These are phyloP conservation scores for sunflower (Helianthus annuus) DNA, from an alignment of 129 eudicot species.

Conservation along the genomic window DNA sequence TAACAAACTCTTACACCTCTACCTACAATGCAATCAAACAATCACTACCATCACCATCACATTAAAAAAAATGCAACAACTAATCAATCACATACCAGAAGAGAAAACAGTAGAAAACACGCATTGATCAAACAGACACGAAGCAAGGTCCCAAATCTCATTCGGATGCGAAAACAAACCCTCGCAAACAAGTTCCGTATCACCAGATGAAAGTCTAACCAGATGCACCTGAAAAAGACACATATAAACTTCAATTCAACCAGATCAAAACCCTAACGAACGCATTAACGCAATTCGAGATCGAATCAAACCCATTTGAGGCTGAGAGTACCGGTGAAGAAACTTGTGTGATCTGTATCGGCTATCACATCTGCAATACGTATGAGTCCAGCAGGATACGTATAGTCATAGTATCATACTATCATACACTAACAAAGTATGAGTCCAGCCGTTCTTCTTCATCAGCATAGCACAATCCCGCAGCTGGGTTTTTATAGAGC, in stretches of 20 bases:
- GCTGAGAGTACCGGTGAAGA: conserved; percentile 95
- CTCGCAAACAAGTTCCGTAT: conserved; percentile 86
- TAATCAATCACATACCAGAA: conserved; percentile 48
- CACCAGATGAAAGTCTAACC: conserved; percentile 71
- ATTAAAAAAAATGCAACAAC: conserved; percentile 6
- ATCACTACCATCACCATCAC: not conserved
- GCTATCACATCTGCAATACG: conserved; percentile 86
- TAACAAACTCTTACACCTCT: conserved; percentile 9
- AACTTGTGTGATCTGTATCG: conserved; percentile 94
- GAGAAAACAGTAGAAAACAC: conserved; percentile 88
- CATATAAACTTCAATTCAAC: not conserved
- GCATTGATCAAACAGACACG: conserved; percentile 93
- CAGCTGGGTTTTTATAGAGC: no score
- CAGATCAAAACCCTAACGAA: not conserved
- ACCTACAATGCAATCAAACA: not conserved
- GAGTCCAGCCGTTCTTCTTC: no score
- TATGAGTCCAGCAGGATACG: no score
- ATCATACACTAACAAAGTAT: no score
- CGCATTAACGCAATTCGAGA: not conserved
- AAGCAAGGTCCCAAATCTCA: conserved; percentile 97
- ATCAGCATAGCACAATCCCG: no score
- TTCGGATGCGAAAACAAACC: conserved; percentile 95
- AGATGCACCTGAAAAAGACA: conserved; percentile 69
- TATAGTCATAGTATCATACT: no score
- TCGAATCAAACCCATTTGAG: conserved; percentile 72